Conservation (phyloP, 306 rosid species). For the Biancaea sappan region DNA sequence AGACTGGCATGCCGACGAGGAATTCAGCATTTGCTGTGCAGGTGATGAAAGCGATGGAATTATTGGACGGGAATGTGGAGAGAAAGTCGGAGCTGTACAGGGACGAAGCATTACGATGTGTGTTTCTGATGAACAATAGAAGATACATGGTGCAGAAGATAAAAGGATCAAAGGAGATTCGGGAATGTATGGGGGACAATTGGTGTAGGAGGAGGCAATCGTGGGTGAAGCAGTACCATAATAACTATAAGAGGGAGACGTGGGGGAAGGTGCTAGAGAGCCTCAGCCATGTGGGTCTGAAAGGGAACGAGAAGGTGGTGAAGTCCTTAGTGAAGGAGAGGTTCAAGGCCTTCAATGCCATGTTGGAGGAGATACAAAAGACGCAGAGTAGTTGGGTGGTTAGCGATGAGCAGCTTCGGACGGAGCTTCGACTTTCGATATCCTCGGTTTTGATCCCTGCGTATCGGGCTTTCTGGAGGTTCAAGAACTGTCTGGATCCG, state of each 20-base stretch:
- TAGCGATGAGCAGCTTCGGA: constrained; percentile 77
- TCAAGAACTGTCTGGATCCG: constrained; percentile 62
- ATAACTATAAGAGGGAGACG: constrained; percentile 73
- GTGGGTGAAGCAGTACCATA: constrained; percentile 60
- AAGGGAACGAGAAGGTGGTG: constrained; percentile 51
- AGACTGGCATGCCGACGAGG: constrained; percentile 31
- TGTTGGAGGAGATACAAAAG: constrained; percentile 80
- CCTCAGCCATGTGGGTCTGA: constrained; percentile 62
- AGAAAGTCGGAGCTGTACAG: constrained; percentile 64
- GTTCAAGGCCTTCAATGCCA: constrained; percentile 66
- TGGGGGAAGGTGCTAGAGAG: constrained; percentile 71
- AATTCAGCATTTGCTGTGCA: constrained; percentile 52
- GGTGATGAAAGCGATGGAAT: constrained; percentile 54
- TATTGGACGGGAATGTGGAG: constrained; percentile 63
- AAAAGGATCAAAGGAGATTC: constrained; percentile 64
- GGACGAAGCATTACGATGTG: constrained; percentile 49
- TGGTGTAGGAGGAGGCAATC: constrained; percentile 75
- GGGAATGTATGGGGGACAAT: constrained; percentile 63
- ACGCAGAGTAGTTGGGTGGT: constrained; percentile 80
- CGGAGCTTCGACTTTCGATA: constrained; percentile 74
- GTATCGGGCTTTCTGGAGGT: constrained; percentile 68
- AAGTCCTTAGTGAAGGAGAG: constrained; percentile 69
- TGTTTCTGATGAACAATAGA: constrained; percentile 87
- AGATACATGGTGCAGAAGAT: constrained; percentile 78
- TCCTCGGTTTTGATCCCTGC: constrained; percentile 83